Conservation (phyloP, 179 eudicot species). For the Silene coronaria region DNA sequence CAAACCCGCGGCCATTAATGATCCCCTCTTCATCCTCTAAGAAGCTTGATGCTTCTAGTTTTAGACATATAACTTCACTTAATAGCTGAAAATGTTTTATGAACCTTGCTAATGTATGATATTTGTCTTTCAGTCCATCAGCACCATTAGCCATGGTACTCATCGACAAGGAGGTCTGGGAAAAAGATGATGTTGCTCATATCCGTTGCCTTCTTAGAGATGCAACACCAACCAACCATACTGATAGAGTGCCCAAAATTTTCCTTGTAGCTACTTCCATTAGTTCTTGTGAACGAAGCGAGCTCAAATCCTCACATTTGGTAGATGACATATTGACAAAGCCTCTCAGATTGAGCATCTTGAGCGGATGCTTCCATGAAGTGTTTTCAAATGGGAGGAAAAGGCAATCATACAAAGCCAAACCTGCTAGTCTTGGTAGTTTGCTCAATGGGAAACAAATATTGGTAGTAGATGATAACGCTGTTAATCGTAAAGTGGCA, state of each 20-base stretch:
- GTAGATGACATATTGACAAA: constrained; percentile 56
- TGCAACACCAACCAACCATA: constrained; percentile 22
- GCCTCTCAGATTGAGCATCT: constrained; percentile 67
- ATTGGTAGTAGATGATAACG: constrained; percentile 87
- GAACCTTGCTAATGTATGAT: constrained; percentile 13
- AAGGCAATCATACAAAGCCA: constrained; percentile 33
- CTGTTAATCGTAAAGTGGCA: constrained; percentile 73
- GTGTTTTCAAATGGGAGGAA: constrained; percentile 49
- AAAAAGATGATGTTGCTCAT: constrained; percentile 32
- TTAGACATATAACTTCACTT: too few species aligned
- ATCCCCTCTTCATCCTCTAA: too few species aligned
- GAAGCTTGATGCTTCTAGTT: too few species aligned
- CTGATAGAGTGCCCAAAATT: constrained; percentile 37
- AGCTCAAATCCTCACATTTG: constrained; percentile 52
- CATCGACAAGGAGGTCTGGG: constrained; percentile 64
- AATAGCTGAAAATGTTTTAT: background rate
- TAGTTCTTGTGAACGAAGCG: constrained; percentile 38
- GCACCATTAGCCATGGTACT: constrained; percentile 51
- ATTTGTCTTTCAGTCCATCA: constrained; percentile 37
- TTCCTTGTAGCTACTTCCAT: constrained; percentile 48
- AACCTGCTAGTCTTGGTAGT: constrained; percentile 41
- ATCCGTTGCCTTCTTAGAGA: constrained; percentile 37
- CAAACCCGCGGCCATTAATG: too few species aligned
- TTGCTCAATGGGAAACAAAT: constrained; percentile 54
- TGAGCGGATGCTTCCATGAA: constrained; percentile 56